A percentile compares a stretch with the other conserved stretches of the same genome.
phyloP scores from a whole-genome alignment of 1,139 yeast species.

The Taphrina wiesneri region DNA sequence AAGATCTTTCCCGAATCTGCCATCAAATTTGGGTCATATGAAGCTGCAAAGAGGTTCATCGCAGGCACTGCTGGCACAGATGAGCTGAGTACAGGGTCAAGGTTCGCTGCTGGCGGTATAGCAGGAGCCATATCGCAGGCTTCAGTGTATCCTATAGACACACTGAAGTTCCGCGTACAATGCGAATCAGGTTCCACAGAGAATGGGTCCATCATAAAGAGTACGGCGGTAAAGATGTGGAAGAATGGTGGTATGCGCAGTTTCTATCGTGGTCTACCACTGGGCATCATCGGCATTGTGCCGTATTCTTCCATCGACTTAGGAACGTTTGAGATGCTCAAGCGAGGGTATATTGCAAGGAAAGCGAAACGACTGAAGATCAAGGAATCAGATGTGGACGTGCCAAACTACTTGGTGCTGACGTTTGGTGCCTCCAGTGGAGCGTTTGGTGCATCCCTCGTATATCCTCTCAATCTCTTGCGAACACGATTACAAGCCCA shows the following conservation, averaged over 20 bases:
- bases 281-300: constrained; percentile 90
- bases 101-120: constrained; percentile 90
- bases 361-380: constrained; percentile 59
- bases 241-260: constrained; percentile 72
- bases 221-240: constrained; percentile 77
- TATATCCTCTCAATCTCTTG: constrained; percentile 84
- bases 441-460: constrained; percentile 91
- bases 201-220: constrained; percentile 38
- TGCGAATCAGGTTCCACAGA: constrained; percentile 46
- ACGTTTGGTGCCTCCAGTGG: constrained; percentile 94
- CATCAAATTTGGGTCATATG: constrained; percentile 95
- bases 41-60: constrained; percentile 73
- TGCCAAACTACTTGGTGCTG: constrained; percentile 78
- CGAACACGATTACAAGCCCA: constrained; percentile 96
- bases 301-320: constrained; percentile 96
- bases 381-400: constrained; percentile 63
- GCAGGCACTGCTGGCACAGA: constrained; percentile 79
- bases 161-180: constrained; percentile 57
- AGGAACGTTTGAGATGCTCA: constrained; percentile 87
- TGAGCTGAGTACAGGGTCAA: constrained; percentile 71
- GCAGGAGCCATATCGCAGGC: constrained; percentile 95
- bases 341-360: constrained; percentile 66
- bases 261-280: constrained; percentile 82
- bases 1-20: constrained; percentile 98
- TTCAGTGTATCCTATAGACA: constrained; percentile 93